Evolutionary conservation across 73 alveolate species (phyloP), one percentile per base, ranked within the genome.

Genomic region (Uronychia binucleata): DNA sequence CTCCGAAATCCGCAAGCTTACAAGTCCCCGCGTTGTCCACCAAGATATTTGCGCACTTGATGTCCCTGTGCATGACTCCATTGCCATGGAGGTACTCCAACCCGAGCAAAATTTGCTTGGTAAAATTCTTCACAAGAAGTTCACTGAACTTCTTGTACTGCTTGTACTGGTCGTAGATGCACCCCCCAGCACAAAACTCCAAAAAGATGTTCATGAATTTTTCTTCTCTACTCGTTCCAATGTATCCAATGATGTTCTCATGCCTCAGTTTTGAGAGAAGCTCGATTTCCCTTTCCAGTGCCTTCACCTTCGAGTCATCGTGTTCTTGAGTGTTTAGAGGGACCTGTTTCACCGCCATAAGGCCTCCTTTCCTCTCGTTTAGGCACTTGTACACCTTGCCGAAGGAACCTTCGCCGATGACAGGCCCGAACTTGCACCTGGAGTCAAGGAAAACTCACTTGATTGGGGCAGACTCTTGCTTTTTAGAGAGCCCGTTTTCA

Each of bases 1-100:
- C 92, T 11, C 99, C 99, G 78, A 95, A 95, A 88, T 95, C 99
- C 0, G 97, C 88, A 75, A 96, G 85, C 89, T 96, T 96, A 79
- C 99, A 96, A 11, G 80, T 35, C 1, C 97, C 97, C 58, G 78
- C 35, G 33, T 90, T 79, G 74, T 90, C 96, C 0, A 96, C 86
- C 31, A 96, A 85, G 59, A 96, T 94, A 88, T 96, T 96, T 19
- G 98, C 98, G 57, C 98, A 96, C 93, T 96, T 96, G 28, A 96
- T 94, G 85, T 96, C 99, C 82, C 99, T 89, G 79, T 96, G 99
- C 29, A 96, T 92, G 28, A 96, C 91, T 77, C 85, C 85, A 90
- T 96, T 91, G 11, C 77, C 58, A 86, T 96, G 99, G 32, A 96
- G 88, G 85, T 96, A 96, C 89, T 93, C 98, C 33, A 96, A 81